Base-by-base conservation (phyloP, 2,329 filamentous ascomycete genomes). In the Colletotrichum graminicola region DNA sequence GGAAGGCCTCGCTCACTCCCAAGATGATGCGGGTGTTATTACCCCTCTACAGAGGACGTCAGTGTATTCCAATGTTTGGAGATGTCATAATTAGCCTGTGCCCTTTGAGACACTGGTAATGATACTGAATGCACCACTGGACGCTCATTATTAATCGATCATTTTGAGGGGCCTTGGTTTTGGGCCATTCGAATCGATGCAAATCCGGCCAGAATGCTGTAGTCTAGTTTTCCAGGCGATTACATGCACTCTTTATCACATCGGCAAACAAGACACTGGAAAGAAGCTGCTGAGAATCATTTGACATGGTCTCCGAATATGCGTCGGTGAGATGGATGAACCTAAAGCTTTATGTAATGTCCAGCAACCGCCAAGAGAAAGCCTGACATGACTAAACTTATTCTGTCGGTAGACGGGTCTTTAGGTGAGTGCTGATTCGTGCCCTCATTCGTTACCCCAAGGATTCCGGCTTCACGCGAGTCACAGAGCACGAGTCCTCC, bases 391-490 rank as follows among this genome's bases (percentile, higher is more conserved):
- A 69, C 69, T 72, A 72, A 72, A 65, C 56, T 60, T 14, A n/a
- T 72, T 45, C 69, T 36, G 60, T 61, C 52, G 60, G 34, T 18
- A 26, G 61, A 69, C 41, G 69, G 69, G 59, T 61, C 69, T 32
- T 41, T 72, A 67, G 65, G 59, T 57, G 36, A 36, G 23, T 54
- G 65, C 69, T 72, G 69, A 72, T 72, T 72, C 69, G 69, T 72
- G 69, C 69, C 69, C 69, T 72, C 69, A 68, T 59, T 68, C 65
- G 34, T 8, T 54, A 69, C 69, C 69, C 69, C 69, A 64, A 60
- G 41, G 43, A 69, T 64, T 64, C 69, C 69, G 69, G 65, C 65
- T 72, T 72, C 69, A 71, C 69, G 47, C 69, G 68, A 68, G 59
- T 68, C 65, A 60, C 68, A 57, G 23, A 55, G 56, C 62, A 21